Conservation (phyloP, 306 rosid species). For the Dicorynia guianensis region DNA sequence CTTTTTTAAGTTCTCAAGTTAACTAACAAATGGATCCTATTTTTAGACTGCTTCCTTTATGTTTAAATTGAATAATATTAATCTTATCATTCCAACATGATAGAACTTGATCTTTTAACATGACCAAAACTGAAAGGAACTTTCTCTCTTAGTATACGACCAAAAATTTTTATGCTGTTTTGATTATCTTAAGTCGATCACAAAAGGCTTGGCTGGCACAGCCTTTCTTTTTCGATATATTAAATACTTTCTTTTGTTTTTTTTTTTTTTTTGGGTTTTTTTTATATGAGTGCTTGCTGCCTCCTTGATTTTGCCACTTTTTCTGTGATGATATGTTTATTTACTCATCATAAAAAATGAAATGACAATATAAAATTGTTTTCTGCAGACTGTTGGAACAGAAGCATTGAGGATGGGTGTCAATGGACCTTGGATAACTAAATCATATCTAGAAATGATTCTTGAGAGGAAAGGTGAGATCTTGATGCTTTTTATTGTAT, state of each 20-base stretch:
- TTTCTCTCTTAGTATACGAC: neutral
- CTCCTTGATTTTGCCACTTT: conserved; percentile 3
- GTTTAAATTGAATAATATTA: neutral
- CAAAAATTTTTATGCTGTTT: neutral
- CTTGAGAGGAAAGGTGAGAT: conserved; percentile 87
- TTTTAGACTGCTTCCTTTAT: neutral
- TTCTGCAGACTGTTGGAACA: conserved; percentile 88
- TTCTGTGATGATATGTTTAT: conserved; percentile 24
- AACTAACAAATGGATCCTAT: neutral
- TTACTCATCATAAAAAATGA: conserved; percentile 32
- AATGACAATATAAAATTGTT: neutral
- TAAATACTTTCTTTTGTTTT: conserved; percentile 25
- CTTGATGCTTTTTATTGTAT: conserved; percentile 15
- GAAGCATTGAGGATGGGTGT: conserved; percentile 84
- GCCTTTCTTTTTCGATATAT: conserved; percentile 17
- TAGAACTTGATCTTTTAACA: neutral
- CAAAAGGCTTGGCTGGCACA: conserved; percentile 14
- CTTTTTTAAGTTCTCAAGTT: neutral
- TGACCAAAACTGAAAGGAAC: neutral
- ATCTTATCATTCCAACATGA: neutral
- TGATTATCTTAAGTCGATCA: neutral
- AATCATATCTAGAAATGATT: conserved; percentile 97
- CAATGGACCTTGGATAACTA: conserved; percentile 89
- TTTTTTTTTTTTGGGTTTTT: conserved; percentile 29
- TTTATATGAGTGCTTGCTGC: conserved; percentile 25